Conservation (phyloP, 2,329 filamentous ascomycete genomes). For the Colletotrichum echinochloae region DNA sequence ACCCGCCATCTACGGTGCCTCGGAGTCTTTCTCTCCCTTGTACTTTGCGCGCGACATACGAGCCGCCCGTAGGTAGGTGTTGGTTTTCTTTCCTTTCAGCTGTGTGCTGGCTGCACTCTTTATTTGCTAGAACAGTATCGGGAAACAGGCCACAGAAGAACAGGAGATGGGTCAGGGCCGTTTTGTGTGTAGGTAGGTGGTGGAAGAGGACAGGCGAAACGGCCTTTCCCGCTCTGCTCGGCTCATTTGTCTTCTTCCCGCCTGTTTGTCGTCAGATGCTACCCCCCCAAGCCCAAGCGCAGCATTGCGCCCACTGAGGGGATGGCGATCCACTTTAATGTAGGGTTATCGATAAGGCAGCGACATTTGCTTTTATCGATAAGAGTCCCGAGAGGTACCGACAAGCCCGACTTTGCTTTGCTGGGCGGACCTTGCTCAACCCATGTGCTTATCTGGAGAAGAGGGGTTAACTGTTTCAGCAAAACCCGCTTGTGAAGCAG, state of each 20-base stretch:
- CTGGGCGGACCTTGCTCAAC: conserved; percentile 1
- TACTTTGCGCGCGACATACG: conserved; percentile 39
- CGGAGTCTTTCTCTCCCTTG: conserved; percentile 33
- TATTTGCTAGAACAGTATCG: neutral
- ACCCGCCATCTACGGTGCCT: conserved; percentile 39
- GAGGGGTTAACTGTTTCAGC: conserved; percentile 39
- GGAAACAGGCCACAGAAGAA: too few species aligned
- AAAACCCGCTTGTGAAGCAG: conserved; percentile 11
- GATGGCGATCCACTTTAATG: conserved; percentile 17
- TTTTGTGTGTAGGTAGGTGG: neutral
- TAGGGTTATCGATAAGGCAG: conserved; percentile 20
- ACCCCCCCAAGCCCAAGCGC: conserved; percentile 2
- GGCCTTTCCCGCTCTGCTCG: neutral
- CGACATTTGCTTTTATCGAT: conserved; percentile 28
- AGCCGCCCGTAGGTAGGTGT: conserved; percentile 4
- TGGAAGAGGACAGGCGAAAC: conserved; percentile 13
- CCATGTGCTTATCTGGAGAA: conserved; percentile 25
- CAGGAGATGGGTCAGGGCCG: neutral
- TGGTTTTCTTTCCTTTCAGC: neutral
- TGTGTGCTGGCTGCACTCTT: neutral
- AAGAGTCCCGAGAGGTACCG: neutral
- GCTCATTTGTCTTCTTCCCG: conserved; percentile 27
- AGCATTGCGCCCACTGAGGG: conserved; percentile 27
- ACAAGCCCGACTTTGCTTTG: neutral
- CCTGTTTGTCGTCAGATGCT: conserved; percentile 18